A percentile compares a stretch with the other conserved stretches of the same genome.
phyloP scores from a whole-genome alignment of 192 early-diverging fungal genomes.

The Allomyces javanicus region DNA sequence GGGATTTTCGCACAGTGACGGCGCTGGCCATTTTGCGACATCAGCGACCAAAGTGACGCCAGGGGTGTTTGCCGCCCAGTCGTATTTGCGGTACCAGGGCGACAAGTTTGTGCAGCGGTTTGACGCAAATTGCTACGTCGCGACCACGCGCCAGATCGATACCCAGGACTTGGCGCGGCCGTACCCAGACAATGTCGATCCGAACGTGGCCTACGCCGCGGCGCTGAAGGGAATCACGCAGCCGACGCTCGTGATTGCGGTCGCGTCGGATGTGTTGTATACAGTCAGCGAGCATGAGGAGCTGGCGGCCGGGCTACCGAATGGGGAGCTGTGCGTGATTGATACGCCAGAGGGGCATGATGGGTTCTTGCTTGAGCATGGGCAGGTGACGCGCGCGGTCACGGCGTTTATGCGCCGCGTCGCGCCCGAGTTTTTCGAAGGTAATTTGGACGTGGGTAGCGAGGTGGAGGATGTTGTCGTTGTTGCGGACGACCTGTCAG shows the following conservation, averaged over 20 bases:
- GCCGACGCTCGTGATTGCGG: constrained; percentile 8
- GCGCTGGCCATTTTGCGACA: constrained; percentile 1
- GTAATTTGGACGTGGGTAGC: not conserved
- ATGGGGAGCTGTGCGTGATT: constrained; percentile 69
- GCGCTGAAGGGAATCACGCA: not conserved
- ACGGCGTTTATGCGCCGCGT: constrained; percentile 49
- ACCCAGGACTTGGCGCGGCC: constrained; percentile 57
- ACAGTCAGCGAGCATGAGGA: constrained; percentile 92
- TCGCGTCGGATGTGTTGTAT: constrained; percentile 88
- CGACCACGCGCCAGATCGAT: constrained; percentile 86
- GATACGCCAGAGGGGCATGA: constrained; percentile 91
- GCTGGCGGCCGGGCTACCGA: constrained; percentile 67
- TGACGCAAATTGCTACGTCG: constrained; percentile 97
- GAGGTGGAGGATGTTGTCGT: not conserved
- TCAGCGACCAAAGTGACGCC: not conserved
- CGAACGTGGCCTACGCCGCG: constrained; percentile 10
- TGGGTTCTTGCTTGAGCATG: constrained; percentile 91
- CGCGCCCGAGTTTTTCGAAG: constrained; percentile 34
- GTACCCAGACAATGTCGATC: too few species aligned
- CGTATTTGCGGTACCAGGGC: constrained; percentile 38
- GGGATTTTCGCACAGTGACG: constrained; percentile 5
- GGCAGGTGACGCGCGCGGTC: constrained; percentile 72
- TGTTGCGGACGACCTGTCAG: too few species aligned
- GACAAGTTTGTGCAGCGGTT: constrained; percentile 47
- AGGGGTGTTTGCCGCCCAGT: constrained; percentile 30